Evolutionary conservation across 2,329 filamentous ascomycete species (phyloP), one percentile per base, ranked within the genome.

Genomic region (Trematosphaeria pertusa): DNA sequence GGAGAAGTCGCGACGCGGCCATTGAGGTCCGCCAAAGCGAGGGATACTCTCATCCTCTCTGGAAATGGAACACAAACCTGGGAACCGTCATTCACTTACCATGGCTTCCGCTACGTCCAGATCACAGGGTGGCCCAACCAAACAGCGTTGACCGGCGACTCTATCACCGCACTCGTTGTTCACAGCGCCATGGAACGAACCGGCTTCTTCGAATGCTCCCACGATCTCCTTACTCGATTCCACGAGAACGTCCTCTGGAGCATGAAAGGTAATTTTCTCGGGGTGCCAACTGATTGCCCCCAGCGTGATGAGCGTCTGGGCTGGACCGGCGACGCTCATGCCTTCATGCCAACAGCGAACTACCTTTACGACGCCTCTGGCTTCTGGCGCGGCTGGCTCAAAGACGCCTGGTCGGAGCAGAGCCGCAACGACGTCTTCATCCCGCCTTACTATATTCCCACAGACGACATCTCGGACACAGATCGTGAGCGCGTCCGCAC

Each of bases 211-310:
- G 59, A 73, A 7, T 83, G 78, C 45, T 85, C 82, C 0, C 64
- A 85, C 37, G 36, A 56, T 0, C 64, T 77, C 3, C 52, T 86
- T 19, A 85, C 84, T 53, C 68, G 78, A 35, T 73, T 86, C 4
- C 78, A 85, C 51, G 43, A 73, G 1, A 86, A 86, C 43, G 74
- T 80, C 0, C 58, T 70, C 21, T 85, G 82, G 82, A 76, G 75
- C 4, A 83, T 84, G 77, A 74, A 75, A 20, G 81, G 81, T 0
- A 86, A 85, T 53, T 85, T 86, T 54, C 38, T 54, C 15, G 38
- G 48, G 5, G 37, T 56, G 9, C 55, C 52, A 4, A 85, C 81
- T 0, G 83, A 86, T 54, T 83, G 80, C 52, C 81, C 81, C 0
- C 79, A 83, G 50, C 71, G 80, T 1, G 80, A 84, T 42, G 80